Conservation (phyloP, 2,329 filamentous ascomycete species). For the Madurella fahalii region DNA sequence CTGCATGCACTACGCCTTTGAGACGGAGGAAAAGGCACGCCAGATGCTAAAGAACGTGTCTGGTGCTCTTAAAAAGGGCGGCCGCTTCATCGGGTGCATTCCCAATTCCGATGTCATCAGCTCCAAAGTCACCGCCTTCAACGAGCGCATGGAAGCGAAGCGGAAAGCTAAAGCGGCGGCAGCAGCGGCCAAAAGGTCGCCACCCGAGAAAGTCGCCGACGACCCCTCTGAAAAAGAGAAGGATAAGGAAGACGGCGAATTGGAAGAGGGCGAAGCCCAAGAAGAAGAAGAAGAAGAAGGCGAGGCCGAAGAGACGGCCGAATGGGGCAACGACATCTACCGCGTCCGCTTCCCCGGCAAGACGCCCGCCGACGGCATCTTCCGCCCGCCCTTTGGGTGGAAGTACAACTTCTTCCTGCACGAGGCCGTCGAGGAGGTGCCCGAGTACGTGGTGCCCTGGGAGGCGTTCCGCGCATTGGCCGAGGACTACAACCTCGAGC, state of each 20-base stretch:
- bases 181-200: slow-evolving; percentile 22
- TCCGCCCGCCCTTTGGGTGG: slow-evolving; percentile 94
- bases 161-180: slow-evolving; percentile 30
- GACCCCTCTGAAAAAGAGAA: slow-evolving; percentile 22
- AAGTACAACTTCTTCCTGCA: slow-evolving; percentile 96
- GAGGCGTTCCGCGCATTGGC: slow-evolving; percentile 93
- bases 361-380: slow-evolving; percentile 81
- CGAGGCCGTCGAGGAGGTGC: slow-evolving; percentile 92
- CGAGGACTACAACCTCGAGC: slow-evolving; percentile 92
- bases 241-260: slow-evolving; percentile 20
- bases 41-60: slow-evolving; percentile 93
- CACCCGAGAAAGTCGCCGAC: neutral
- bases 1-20: slow-evolving; percentile 98
- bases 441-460: slow-evolving; percentile 98
- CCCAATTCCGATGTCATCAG: slow-evolving; percentile 94
- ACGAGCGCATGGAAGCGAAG: slow-evolving; percentile 46
- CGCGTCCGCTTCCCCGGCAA: slow-evolving; percentile 80
- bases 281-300: slow-evolving; percentile 56
- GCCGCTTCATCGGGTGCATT: slow-evolving; percentile 89
- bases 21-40: slow-evolving; percentile 82
- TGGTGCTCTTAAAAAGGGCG: slow-evolving; percentile 85
- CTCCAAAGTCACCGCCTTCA: slow-evolving; percentile 70
- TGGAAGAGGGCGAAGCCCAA: slow-evolving; percentile 25
- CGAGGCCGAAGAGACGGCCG: slow-evolving; percentile 60
- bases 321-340: slow-evolving; percentile 94